Evolutionary conservation across 495 filamentous ascomycete species (phyloP).

Genomic region (Penicillium canescens): DNA sequence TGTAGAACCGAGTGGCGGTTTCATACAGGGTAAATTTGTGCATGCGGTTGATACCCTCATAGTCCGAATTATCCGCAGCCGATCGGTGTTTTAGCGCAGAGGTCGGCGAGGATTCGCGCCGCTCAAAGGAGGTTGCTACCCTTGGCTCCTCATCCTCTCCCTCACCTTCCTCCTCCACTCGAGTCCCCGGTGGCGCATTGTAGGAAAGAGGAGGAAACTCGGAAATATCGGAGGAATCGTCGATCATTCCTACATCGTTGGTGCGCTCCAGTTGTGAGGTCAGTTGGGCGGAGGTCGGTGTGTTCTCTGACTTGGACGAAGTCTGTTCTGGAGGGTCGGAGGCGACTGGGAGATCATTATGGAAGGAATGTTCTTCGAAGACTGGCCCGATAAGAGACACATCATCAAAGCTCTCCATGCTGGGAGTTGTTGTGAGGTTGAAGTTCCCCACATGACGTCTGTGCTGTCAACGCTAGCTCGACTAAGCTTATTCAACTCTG

Average conservation of each 20-base stretch:
- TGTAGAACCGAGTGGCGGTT: conserved; percentile 87
- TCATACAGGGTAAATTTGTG: conserved; percentile 96
- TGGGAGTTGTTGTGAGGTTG: conserved; percentile 1
- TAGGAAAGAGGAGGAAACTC: conserved; percentile 26
- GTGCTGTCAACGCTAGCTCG: too few relatives aligned
- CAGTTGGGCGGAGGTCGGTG: conserved; percentile 8
- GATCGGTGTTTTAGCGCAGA: conserved; percentile 46
- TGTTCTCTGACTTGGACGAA: conserved; percentile 14
- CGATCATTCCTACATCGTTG: conserved; percentile 9
- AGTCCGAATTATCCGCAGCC: conserved; percentile 58
- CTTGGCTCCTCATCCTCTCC: conserved; percentile 45
- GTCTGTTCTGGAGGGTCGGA: conserved; percentile 6
- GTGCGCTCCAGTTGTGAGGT: conserved; percentile 5
- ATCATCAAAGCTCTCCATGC: conserved; percentile 43
- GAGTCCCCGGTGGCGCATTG: conserved; percentile 22
- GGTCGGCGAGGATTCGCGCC: conserved; percentile 38
- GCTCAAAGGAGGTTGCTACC: conserved; percentile 45
- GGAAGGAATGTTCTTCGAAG: conserved; percentile 10
- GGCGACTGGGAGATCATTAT: conserved; percentile 14
- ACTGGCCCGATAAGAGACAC: conserved; percentile 27
- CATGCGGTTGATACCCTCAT: conserved; percentile 79
- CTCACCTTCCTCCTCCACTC: conserved; percentile 30
- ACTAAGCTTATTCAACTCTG: not conserved
- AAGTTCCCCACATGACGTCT: conserved; percentile 12
- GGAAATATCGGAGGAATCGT: conserved; percentile 17